Conservation (phyloP, 805 yeast genomes). For the Myxozyma mucilagina region DNA sequence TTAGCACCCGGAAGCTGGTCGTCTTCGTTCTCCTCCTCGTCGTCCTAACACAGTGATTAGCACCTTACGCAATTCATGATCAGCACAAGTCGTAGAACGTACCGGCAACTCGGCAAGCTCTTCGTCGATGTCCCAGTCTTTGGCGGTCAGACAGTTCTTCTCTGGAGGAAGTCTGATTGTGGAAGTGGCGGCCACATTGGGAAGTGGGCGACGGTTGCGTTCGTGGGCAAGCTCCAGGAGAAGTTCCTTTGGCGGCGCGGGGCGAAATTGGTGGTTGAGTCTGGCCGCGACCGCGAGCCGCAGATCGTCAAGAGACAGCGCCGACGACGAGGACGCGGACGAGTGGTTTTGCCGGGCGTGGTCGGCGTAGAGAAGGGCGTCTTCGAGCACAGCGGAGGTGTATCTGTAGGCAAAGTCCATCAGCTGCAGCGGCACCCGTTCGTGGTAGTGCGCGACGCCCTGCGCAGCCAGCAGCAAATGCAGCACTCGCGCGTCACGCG, state of each 20-base stretch:
- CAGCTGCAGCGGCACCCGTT: constrained; percentile 90
- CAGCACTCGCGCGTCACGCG: constrained; percentile 87
- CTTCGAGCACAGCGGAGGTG: constrained; percentile 81
- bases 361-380: constrained; percentile 85
- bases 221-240: constrained; percentile 89
- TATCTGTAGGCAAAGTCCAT: constrained; percentile 95
- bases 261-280: constrained; percentile 94
- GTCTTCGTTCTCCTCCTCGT: constrained; percentile 9
- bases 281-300: constrained; percentile 90
- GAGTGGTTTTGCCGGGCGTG: constrained; percentile 49
- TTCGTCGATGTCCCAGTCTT: constrained; percentile 67
- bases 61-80: neutral
- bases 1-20: constrained; percentile 7
- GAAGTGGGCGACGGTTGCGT: constrained; percentile 83
- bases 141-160: constrained; percentile 79
- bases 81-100: neutral
- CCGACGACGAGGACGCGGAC: constrained; percentile 17
- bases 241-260: constrained; percentile 91
- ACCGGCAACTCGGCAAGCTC: constrained; percentile 38
- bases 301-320: constrained; percentile 83
- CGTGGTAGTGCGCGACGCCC: constrained; percentile 88
- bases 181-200: constrained; percentile 76
- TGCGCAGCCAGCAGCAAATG: constrained; percentile 92
- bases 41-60: neutral
- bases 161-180: constrained; percentile 96